These are phyloP conservation scores for Pseudogymnoascus sp. DNA, from an alignment of 2,329 filamentous ascomycete genomes.

Conservation along the genomic window DNA sequence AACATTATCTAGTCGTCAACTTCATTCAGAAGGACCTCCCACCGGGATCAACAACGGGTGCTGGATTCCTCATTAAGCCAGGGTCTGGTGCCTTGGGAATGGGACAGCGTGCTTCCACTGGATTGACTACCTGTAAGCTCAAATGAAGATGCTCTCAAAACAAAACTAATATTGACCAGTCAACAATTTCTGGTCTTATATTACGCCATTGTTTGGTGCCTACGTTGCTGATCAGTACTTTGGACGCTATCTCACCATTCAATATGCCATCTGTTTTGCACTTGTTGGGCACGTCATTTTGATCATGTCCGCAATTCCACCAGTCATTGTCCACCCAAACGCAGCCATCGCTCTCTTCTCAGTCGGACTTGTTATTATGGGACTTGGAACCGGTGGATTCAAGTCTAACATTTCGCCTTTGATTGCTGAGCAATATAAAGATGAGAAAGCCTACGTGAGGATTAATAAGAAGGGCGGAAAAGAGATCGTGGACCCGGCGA, in stretches of 20 bases:
- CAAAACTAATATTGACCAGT: slow-evolving; percentile 24
- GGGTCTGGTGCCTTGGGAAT: slow-evolving; percentile 35
- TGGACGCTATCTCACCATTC: slow-evolving; percentile 55
- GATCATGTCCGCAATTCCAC: slow-evolving; percentile 55
- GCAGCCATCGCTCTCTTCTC: slow-evolving; percentile 54
- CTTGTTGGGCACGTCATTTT: slow-evolving; percentile 59
- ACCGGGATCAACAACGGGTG: slow-evolving; percentile 34
- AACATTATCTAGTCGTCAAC: slow-evolving; percentile 3
- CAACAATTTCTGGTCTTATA: slow-evolving; percentile 46
- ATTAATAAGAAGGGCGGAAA: slow-evolving; percentile 47
- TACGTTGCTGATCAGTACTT: slow-evolving; percentile 58
- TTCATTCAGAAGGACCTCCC: slow-evolving; percentile 5
- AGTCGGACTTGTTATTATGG: slow-evolving; percentile 58
- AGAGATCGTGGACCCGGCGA: slow-evolving; percentile 53
- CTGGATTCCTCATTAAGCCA: slow-evolving; percentile 30
- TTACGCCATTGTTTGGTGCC: slow-evolving; percentile 45
- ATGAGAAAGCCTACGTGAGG: slow-evolving; percentile 45
- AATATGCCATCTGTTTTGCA: slow-evolving; percentile 46
- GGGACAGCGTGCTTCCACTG: slow-evolving; percentile 43
- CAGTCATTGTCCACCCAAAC: slow-evolving; percentile 46
- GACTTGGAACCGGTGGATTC: slow-evolving; percentile 63
- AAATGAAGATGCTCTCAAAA: slow-evolving; percentile 20
- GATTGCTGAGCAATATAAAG: slow-evolving; percentile 54
- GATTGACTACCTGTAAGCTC: slow-evolving; percentile 33
- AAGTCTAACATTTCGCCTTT: slow-evolving; percentile 64